Evolutionary conservation across 306 rosid species (phyloP).

Genomic region (Rosa lucieae): DNA sequence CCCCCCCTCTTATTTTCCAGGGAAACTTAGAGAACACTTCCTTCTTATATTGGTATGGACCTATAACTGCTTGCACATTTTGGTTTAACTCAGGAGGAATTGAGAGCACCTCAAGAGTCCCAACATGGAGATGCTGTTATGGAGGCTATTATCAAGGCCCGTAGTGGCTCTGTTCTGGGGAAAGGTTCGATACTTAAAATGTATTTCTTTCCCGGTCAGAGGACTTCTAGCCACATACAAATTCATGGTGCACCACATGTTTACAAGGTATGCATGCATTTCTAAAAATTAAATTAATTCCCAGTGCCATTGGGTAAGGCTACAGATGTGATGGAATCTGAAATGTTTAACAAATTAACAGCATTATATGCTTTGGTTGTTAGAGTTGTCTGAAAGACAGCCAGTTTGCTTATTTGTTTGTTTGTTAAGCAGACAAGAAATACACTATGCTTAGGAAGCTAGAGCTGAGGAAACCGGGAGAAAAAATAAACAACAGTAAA

Average conservation of each 20-base stretch:
- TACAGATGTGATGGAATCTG: constrained; percentile 3
- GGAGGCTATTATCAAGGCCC: constrained; percentile 77
- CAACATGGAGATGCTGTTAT: constrained; percentile 90
- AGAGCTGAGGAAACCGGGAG: background rate
- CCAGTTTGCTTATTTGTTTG: background rate
- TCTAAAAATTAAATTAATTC: background rate
- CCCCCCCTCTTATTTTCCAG: background rate
- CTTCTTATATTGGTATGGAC: background rate
- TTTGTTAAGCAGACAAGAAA: background rate
- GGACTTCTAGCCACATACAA: constrained; percentile 78
- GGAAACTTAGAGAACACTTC: background rate
- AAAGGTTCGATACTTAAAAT: constrained; percentile 90
- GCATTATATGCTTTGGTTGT: background rate
- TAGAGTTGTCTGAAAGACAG: background rate
- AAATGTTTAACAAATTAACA: background rate
- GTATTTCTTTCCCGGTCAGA: constrained; percentile 95
- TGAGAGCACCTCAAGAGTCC: constrained; percentile 79
- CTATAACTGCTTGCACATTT: constrained; percentile 28
- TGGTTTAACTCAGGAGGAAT: constrained; percentile 61
- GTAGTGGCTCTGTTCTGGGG: constrained; percentile 81
- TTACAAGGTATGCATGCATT: constrained; percentile 58
- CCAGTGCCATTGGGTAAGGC: background rate
- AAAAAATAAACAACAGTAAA: background rate
- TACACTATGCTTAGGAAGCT: background rate
- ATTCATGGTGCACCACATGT: constrained; percentile 82